Evolutionary conservation across 768 basidiomycete species (phyloP), one percentile per base, ranked within the genome.

Genomic region (Podaxis sp.): DNA sequence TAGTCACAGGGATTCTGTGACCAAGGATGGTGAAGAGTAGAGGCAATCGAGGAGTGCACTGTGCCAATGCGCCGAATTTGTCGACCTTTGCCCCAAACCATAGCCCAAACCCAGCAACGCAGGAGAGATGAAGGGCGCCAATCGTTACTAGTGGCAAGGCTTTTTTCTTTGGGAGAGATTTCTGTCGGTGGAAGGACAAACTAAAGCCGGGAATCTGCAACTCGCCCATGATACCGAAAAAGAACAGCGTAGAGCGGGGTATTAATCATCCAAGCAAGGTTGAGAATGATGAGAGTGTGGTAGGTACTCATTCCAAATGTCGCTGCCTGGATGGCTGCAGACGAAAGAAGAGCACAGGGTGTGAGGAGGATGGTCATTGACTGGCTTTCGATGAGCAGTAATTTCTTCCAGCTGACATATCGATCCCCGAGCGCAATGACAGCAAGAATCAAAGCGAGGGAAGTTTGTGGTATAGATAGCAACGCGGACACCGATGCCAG

Each of bases 261-360:
- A 44, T 68, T 69, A 53, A 66, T 69, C 62, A 68, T 68, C 69
- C 70, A 72, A 60, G 66, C 68, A 47, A 69, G 64, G 46, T 63
- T 64, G 51, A 71, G 69, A 35, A 73, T 56, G 51, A 71, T 61
- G 28, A 55, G 58, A 4, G 60, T 64, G 55, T 71, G 68, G 58
- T 64, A 69, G 27, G 47, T 61, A 1, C 67, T 57, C 7, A 72
- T 25, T 10, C 59, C 61, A 4, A 25, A 7, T 0, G 62, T 66
- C 32, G n/a, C 23, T 1, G 66, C 68, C 57, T 70, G 61, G 13
- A 70, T 61, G 25, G 69, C 62, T 4, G 69, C 64, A 0, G 70
- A 66, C 18, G 71, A 55, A 1, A 73, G 64, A 4, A 71, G 60
- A 37, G 67, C 70, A 47, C 69, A 70, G 0, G 65, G 67, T 1